Base-by-base conservation (phyloP, 352 stramenopile species). In the Globisporangium radiosum region DNA sequence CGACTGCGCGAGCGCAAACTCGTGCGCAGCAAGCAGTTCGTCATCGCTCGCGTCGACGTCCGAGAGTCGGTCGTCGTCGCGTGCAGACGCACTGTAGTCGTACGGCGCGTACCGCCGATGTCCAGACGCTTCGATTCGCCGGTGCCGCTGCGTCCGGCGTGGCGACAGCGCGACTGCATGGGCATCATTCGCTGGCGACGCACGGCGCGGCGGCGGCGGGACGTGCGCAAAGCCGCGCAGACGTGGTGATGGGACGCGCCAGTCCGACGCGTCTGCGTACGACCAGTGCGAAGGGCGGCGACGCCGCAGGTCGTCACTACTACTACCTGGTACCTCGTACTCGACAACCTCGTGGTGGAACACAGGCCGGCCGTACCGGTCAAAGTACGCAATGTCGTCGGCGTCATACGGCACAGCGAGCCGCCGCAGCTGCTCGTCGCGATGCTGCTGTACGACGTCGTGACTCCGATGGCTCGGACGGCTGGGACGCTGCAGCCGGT, bases 301-400 rank as follows among this genome's bases (percentile, higher is more conserved):
- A 44, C 38, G 57, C 25, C 25, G 25, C 25, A 33, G 25, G 25
- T 33, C 25, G 25, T 33, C 2, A 3, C 25, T 33, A 33, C 25
- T 33, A 33, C 25, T 2, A 33, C 25, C 25, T 33, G 25, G 25
- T 33, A 33, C 25, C 25, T 33, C 25, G 25, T 33, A 33, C 25
- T 33, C 25, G 25, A 33, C 25, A 33, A 3, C 25, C 25, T 56
- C 54, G 54, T 61, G 54, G 42, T 54, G 50, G 37, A 45, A 62
- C 44, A 66, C 48, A 6, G 60, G 54, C 7, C 60, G 54, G 4
- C 60, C 60, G 53, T 54, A 66, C 49, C 56, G 49, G 37, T 66
- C 60, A 19, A 57, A 57, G 36, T 61, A 62, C 13, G 39, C 54
- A 17, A 60, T 52, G 44, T 61, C 48, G 7, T 58, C 48, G 15